Evolutionary conservation across 2,329 filamentous ascomycete genomes (phyloP).

Genomic region (Hypomyces rosellus): DNA sequence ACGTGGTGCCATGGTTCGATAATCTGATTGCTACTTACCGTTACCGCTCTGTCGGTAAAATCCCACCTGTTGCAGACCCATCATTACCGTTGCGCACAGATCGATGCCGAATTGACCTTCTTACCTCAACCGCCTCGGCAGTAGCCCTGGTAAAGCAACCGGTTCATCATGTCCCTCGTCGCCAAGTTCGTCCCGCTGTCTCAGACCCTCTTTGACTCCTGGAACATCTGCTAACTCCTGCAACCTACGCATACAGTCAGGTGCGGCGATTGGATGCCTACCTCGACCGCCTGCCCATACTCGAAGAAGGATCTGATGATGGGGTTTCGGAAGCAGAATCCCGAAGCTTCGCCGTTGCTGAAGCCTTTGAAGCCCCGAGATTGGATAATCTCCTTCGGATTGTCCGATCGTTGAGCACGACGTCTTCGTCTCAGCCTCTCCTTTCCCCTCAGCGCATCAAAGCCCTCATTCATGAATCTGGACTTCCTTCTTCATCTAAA

Average conservation of each 20-base stretch:
- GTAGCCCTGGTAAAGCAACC: constrained; percentile 3
- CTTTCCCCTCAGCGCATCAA: constrained; percentile 56
- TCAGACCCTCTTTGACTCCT: constrained; percentile 1
- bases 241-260: constrained; percentile 36
- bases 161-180: constrained; percentile 38
- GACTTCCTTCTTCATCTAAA: constrained; percentile 40
- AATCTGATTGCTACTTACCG: constrained; percentile 1
- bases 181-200: constrained; percentile 35
- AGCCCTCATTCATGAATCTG: constrained; percentile 56
- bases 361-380: constrained; percentile 45
- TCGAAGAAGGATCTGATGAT: constrained; percentile 36
- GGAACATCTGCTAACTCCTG: background rate
- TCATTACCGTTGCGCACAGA: constrained; percentile 3
- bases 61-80: constrained; percentile 7
- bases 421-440: constrained; percentile 56
- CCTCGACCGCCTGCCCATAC: constrained; percentile 52
- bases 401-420: constrained; percentile 64
- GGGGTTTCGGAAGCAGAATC: constrained; percentile 32
- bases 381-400: constrained; percentile 59
- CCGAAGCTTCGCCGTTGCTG: constrained; percentile 29
- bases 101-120: constrained; percentile 8
- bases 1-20: constrained; percentile 12
- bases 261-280: constrained; percentile 59
- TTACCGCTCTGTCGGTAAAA: background rate
- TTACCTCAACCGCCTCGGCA: constrained; percentile 1